Evolutionary conservation across 176 grass and related monocot genomes (phyloP).

Genomic region (Guadua angustifolia): DNA sequence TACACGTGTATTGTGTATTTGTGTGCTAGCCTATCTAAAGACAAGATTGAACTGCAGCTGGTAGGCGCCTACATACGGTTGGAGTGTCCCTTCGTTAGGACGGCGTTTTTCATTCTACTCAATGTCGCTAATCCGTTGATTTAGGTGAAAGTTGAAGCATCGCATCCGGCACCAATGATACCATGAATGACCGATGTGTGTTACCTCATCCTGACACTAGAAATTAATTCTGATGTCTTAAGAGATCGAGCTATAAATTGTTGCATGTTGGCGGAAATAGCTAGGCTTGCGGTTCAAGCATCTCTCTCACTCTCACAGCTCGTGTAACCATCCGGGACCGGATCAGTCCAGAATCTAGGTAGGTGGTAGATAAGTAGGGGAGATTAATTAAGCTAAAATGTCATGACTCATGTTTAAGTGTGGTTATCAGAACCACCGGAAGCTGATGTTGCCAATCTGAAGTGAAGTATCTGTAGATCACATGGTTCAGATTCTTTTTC

Average conservation of each 20-base stretch:
- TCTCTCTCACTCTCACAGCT: background rate
- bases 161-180: background rate
- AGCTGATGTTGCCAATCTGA: background rate
- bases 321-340: background rate
- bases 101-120: background rate
- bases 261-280: background rate
- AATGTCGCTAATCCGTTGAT: background rate
- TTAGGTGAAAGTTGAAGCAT: background rate
- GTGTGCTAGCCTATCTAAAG: background rate
- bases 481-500: no score
- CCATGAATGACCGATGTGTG: background rate
- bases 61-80: background rate
- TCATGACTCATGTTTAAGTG: background rate
- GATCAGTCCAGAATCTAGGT: background rate
- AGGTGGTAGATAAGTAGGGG: background rate
- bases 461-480: background rate
- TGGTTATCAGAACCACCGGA: background rate
- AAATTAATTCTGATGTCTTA: background rate
- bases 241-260: background rate
- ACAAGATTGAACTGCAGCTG: background rate
- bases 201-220: background rate
- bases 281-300: background rate
- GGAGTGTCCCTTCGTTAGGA: background rate
- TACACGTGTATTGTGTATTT: background rate
- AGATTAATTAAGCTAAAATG: constrained; percentile 19